Evolutionary conservation across 139 green algal species (phyloP), one percentile per base, ranked within the genome.

Genomic region (Picochlorum sp.): DNA sequence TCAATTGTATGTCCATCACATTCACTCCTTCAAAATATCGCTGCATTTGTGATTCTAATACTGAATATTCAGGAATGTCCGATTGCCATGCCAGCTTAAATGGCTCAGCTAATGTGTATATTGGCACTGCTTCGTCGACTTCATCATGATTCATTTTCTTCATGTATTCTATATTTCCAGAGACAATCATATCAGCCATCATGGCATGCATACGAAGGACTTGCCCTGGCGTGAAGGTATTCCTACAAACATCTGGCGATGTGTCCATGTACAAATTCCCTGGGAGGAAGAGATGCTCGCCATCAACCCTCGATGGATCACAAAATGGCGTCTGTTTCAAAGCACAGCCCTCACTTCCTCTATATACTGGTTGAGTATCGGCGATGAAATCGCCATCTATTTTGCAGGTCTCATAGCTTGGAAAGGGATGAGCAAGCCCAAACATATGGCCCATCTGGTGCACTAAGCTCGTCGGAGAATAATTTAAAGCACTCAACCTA

Each of bases 361-460:
- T 31, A 41, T 68, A 68, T 38, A 62, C 44, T 21, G 18, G 63
- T 1, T 57, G 63, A 13, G 70, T 76, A 67, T 76, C 70, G 1
- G 21, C 55, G 6, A 76, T 37, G 18, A 21, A 45, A 16, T 76
- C 69, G 10, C 38, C 69, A 21, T 76, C 69, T 23, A 54, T 6
- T 45, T 49, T 62, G 69, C 69, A 76, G 10, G 55, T 70, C 28
- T 55, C 10, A n/a, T 41, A 49, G 28, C 49, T 45, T 3, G 69
- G 69, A 57, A 72, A 76, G 31, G 69, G 69, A 23, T 76, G 69
- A 5, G 69, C 62, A 26, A 76, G 55, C 16, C 69, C 69, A 4
- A 76, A 51, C 23, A 67, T 57, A 62, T 76, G 69, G 18, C 68
- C 68, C 26, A 75, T 20, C 62, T 76, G 70, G 20, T 76, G 70